Percentiles rank a stretch among this genome's conserved stretches.
phyloP scores from a whole-genome alignment of 345 rosid species.

The Diplotaxis tenuifolia region DNA sequence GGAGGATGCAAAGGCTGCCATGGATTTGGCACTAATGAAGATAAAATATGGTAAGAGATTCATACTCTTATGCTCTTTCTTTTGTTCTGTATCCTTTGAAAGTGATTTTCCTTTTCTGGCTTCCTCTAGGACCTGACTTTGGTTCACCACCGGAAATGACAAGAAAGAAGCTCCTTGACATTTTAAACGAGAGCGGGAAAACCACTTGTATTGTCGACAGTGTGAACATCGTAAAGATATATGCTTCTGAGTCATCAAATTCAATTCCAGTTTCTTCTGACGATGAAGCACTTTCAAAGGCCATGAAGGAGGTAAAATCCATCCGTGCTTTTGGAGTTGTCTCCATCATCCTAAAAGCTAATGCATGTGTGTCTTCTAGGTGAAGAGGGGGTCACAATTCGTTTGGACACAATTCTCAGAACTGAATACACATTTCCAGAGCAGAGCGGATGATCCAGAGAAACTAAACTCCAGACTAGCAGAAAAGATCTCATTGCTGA shows the following conservation, averaged over 20 bases:
- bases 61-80: background rate
- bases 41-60: slow-evolving; percentile 65
- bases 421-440: slow-evolving; percentile 61
- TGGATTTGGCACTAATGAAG: slow-evolving; percentile 86
- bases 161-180: slow-evolving; percentile 62
- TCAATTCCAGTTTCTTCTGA: slow-evolving; percentile 79
- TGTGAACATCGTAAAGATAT: slow-evolving; percentile 62
- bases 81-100: background rate
- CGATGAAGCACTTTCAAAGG: slow-evolving; percentile 75
- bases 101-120: slow-evolving; percentile 5
- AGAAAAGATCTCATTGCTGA: slow-evolving; percentile 70
- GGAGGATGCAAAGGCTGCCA: slow-evolving; percentile 91
- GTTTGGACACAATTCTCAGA: slow-evolving; percentile 93
- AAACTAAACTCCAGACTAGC: slow-evolving; percentile 70
- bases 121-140: slow-evolving; percentile 77
- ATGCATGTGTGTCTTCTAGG: slow-evolving; percentile 44
- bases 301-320: slow-evolving; percentile 67
- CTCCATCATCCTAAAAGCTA: background rate
- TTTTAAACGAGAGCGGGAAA: slow-evolving; percentile 70
- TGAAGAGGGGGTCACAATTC: slow-evolving; percentile 60
- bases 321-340: background rate
- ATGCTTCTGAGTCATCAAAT: slow-evolving; percentile 71
- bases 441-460: slow-evolving; percentile 58
- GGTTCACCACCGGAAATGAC: slow-evolving; percentile 70
- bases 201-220: slow-evolving; percentile 73